Evolutionary conservation across 2,329 filamentous ascomycete genomes (phyloP).

Genomic region (Aspergillus tamarii): DNA sequence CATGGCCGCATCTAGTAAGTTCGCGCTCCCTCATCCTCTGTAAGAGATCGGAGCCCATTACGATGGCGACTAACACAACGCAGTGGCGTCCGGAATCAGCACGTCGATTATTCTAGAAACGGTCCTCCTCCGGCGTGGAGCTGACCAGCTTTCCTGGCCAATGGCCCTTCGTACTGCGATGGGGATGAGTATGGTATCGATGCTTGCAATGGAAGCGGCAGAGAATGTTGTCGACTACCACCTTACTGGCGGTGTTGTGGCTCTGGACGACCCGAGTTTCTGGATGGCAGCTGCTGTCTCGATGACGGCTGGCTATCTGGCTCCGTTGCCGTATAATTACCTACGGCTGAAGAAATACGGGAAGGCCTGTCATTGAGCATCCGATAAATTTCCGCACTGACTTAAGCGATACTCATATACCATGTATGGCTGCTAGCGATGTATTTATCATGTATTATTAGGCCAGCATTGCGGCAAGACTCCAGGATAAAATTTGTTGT

Average conservation of each 20-base stretch:
- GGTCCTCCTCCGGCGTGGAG: constrained; percentile 52
- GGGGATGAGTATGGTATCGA: constrained; percentile 63
- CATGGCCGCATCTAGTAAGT: constrained; percentile 57
- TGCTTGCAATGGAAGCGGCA: constrained; percentile 61
- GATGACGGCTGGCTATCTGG: constrained; percentile 38
- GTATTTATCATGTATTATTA: background rate
- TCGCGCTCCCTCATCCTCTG: background rate
- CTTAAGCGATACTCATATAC: background rate
- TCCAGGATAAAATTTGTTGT: no score
- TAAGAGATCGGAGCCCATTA: no score
- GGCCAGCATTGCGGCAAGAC: accelerated
- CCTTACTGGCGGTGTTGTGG: constrained; percentile 56
- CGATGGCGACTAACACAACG: no score
- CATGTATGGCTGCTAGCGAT: background rate
- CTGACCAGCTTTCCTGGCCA: constrained; percentile 53
- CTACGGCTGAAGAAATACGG: constrained; percentile 53
- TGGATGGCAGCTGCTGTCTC: constrained; percentile 53
- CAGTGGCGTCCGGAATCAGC: constrained; percentile 58
- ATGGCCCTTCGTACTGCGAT: constrained; percentile 55
- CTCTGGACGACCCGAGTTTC: constrained; percentile 52
- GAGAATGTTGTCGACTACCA: constrained; percentile 61
- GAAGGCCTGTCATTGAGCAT: constrained; percentile 35
- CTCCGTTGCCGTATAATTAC: constrained; percentile 60
- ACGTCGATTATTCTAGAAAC: constrained; percentile 60
- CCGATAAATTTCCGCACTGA: accelerated